phyloP scores from a whole-genome alignment of 768 basidiomycete species.

The Polyporus arcularius region DNA sequence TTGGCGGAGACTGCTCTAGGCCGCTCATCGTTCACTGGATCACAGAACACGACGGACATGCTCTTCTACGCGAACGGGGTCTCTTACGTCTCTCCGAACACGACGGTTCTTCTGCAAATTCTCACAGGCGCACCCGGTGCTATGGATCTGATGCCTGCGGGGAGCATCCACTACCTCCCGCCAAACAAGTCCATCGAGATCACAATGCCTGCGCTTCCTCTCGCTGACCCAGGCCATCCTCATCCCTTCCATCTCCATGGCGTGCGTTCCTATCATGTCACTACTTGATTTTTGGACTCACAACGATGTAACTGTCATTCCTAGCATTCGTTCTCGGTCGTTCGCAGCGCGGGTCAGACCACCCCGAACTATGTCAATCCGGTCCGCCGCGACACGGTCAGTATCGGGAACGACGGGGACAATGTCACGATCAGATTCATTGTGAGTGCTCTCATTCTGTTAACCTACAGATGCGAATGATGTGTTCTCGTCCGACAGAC shows the following conservation, averaged over 20 bases:
- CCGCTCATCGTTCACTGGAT: conserved; percentile 16
- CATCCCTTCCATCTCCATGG: conserved; percentile 21
- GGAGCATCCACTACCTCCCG: conserved; percentile 46
- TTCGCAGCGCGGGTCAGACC: conserved; percentile 33
- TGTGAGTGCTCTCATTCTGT: too few relatives aligned
- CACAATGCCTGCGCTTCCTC: background rate
- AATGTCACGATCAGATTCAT: conserved; percentile 23
- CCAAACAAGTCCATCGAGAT: conserved; percentile 29
- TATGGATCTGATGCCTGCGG: conserved; percentile 39
- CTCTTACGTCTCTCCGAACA: conserved; percentile 34
- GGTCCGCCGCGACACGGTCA: conserved; percentile 30
- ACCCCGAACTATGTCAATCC: conserved; percentile 37
- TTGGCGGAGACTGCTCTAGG: background rate
- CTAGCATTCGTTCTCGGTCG: conserved; percentile 38
- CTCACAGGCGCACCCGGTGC: conserved; percentile 42
- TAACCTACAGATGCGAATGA: too few relatives aligned
- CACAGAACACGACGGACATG: background rate
- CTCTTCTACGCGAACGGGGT: conserved; percentile 34
- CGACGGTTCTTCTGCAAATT: conserved; percentile 49
- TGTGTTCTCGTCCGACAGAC: background rate
- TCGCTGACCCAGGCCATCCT: background rate
- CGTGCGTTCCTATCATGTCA: conserved; percentile 12
- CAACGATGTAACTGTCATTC: background rate
- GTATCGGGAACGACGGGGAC: conserved; percentile 14
- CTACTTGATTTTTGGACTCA: background rate